Percentiles rank a stretch among this genome's conserved stretches.
phyloP scores from a whole-genome alignment of 805 yeast genomes.

The Crinitomyces ghanaensis region DNA sequence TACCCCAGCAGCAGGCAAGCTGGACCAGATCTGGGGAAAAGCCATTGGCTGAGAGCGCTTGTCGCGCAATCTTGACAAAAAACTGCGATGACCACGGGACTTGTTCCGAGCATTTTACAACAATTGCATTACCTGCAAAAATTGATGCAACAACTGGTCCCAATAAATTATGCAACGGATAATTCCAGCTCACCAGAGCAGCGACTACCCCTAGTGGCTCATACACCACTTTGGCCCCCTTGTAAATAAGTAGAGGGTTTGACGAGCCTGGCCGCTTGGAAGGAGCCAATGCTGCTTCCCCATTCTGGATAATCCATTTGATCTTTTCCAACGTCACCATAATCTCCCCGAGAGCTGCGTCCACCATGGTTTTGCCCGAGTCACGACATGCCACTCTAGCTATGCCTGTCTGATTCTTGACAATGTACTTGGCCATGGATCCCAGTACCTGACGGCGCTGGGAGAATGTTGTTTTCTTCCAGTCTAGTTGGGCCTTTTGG shows the following conservation, averaged over 20 bases:
- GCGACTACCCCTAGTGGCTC: conserved; percentile 87
- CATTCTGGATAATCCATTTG: conserved; percentile 80
- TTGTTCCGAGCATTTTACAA: conserved; percentile 90
- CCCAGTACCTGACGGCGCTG: conserved; percentile 59
- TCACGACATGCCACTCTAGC: conserved; percentile 94
- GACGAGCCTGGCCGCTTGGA: conserved; percentile 81
- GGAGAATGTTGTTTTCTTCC: conserved; percentile 44
- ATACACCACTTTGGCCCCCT: conserved; percentile 86
- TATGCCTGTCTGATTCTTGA: conserved; percentile 72
- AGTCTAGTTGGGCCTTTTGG: conserved; percentile 40
- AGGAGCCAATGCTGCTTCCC: conserved; percentile 57
- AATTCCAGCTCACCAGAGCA: conserved; percentile 93
- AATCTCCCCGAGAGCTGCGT: conserved; percentile 85
- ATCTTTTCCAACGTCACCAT: conserved; percentile 89
- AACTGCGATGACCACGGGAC: conserved; percentile 90
- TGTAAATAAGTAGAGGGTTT: conserved; percentile 74
- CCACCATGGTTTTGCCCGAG: conserved; percentile 90
- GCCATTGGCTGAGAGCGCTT: conserved; percentile 63
- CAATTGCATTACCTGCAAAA: conserved; percentile 84
- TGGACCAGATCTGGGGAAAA: conserved; percentile 77
- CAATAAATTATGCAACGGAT: conserved; percentile 87
- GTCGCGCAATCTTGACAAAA: conserved; percentile 59
- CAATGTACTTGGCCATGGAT: conserved; percentile 59
- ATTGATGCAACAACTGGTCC: conserved; percentile 87
- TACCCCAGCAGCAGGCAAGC: conserved; percentile 79